Conservation (phyloP, 176 grass and related monocot genomes). For the Triticum timopheevii region DNA sequence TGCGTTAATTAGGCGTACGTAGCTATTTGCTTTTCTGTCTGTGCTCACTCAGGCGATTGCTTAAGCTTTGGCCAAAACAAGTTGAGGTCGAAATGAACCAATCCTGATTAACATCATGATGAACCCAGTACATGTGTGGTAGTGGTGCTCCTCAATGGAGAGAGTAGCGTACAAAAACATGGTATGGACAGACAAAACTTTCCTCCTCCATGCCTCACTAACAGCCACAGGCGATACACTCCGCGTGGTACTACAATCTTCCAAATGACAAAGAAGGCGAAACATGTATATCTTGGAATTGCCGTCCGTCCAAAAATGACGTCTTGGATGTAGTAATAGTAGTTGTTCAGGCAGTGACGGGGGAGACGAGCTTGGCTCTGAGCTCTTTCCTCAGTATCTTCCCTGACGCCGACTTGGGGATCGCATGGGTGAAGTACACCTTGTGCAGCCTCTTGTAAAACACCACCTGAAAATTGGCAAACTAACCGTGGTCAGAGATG, state of each 20-base stretch:
- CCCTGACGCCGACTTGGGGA: conserved; percentile 83
- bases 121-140: neutral
- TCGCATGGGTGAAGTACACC: conserved; percentile 74
- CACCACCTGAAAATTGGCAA: conserved; percentile 58
- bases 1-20: too few species aligned
- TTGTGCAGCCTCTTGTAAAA: conserved; percentile 94
- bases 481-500: neutral
- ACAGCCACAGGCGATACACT: too few species aligned
- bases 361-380: conserved; percentile 52
- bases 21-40: too few species aligned
- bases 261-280: neutral
- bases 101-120: neutral
- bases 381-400: conserved; percentile 93
- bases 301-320: neutral
- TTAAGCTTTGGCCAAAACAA: neutral
- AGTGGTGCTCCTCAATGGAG: neutral
- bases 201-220: neutral
- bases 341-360: neutral
- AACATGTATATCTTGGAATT: neutral
- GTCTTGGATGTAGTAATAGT: too few species aligned
- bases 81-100: neutral
- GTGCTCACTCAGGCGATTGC: too few species aligned
- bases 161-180: neutral
- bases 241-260: neutral
- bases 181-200: neutral